Conservation (phyloP, 2,329 filamentous ascomycete species). For the Dendrostoma leiphaemia region DNA sequence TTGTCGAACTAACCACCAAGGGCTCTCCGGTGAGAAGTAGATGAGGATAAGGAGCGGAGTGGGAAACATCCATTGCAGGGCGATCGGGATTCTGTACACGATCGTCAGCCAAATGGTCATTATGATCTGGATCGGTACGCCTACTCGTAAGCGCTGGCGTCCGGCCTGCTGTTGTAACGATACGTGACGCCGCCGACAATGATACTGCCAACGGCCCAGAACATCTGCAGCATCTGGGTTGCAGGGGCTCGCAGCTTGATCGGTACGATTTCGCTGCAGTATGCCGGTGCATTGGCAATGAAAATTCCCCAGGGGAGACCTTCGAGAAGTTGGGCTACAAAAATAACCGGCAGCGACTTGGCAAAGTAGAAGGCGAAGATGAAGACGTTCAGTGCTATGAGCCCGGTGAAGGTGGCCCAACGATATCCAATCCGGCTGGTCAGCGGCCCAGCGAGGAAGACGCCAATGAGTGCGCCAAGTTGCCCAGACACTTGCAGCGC, state of each 20-base stretch:
- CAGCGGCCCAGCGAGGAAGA: constrained; percentile 58
- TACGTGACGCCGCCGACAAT: constrained; percentile 59
- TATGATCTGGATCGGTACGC: no score
- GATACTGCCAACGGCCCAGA: constrained; percentile 62
- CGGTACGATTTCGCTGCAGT: constrained; percentile 61
- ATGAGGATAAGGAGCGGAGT: constrained; percentile 51
- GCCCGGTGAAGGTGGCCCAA: constrained; percentile 52
- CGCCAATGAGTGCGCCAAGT: constrained; percentile 58
- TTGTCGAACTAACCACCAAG: constrained; percentile 56
- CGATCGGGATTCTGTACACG: constrained; percentile 48
- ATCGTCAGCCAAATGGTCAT: constrained; percentile 29
- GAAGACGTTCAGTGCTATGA: constrained; percentile 57
- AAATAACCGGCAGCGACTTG: constrained; percentile 40
- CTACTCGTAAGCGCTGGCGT: constrained; percentile 40
- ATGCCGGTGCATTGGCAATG: constrained; percentile 63
- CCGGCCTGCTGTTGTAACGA: constrained; percentile 40
- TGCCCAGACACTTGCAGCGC: constrained; percentile 55
- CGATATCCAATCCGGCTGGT: constrained; percentile 59
- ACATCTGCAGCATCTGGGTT: constrained; percentile 65
- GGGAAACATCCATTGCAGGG: constrained; percentile 59
- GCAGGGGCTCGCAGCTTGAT: constrained; percentile 54
- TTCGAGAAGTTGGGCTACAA: constrained; percentile 56
- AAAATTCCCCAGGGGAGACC: constrained; percentile 66
- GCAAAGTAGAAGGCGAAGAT: constrained; percentile 53
- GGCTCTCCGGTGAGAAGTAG: constrained; percentile 49